Evolutionary conservation across 1,284 basidiomycete species (phyloP).

Genomic region (Trametes polyzona): DNA sequence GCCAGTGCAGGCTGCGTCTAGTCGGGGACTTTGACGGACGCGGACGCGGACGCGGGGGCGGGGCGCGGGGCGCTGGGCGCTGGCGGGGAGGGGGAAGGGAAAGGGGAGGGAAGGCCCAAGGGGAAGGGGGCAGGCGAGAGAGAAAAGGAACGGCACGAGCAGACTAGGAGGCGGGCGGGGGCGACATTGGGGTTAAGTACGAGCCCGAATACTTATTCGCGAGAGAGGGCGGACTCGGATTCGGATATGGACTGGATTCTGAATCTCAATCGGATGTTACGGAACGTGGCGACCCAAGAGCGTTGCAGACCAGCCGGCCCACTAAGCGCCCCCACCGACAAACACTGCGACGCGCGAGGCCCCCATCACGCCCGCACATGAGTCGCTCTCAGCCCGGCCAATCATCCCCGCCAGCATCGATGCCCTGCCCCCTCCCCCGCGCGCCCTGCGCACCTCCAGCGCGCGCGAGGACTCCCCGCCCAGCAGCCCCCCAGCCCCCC

Average conservation of each 20-base stretch:
- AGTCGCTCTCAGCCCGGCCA: constrained; percentile 31
- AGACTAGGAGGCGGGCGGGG: constrained; percentile 18
- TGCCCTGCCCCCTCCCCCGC: neutral
- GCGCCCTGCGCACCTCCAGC: neutral
- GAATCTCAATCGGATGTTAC: constrained; percentile 20
- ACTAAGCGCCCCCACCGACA: constrained; percentile 22
- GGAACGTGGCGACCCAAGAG: constrained; percentile 23
- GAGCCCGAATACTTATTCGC: neutral
- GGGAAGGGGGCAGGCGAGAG: constrained; percentile 4
- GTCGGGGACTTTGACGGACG: neutral
- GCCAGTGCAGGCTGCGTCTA: constrained; percentile 18
- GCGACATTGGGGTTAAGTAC: constrained; percentile 23
- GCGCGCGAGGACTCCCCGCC: neutral
- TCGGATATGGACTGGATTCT: constrained; percentile 11
- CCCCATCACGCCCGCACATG: constrained; percentile 20
- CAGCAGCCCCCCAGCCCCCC: too few species aligned
- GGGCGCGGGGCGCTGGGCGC: constrained; percentile 5
- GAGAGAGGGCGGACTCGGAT: constrained; percentile 12
- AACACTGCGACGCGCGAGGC: constrained; percentile 13
- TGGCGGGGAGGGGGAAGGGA: constrained; percentile 10
- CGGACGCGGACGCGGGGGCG: constrained; percentile 5
- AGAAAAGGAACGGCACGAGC: constrained; percentile 18
- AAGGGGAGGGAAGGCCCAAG: neutral
- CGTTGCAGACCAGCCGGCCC: constrained; percentile 10
- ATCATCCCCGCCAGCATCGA: constrained; percentile 28